phyloP scores from a whole-genome alignment of 768 basidiomycete genomes.

The Rubroboletus pulcherrimus region DNA sequence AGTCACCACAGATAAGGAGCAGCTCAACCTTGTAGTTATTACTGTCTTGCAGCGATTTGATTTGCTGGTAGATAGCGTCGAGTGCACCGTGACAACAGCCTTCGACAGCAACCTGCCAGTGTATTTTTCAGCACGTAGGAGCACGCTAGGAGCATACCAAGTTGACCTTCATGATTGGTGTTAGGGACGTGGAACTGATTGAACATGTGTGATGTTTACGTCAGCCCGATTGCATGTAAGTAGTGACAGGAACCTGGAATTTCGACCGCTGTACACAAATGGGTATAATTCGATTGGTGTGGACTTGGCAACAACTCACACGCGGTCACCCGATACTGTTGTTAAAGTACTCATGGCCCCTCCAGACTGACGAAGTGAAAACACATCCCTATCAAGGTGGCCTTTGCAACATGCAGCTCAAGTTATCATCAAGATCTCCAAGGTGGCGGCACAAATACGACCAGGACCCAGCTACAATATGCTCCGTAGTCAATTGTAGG shows the following conservation, averaged over 20 bases:
- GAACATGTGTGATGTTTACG: neutral
- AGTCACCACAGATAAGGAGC: conserved; percentile 93
- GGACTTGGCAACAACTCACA: neutral
- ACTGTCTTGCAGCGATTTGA: conserved; percentile 56
- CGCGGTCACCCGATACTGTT: conserved; percentile 12
- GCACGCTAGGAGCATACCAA: neutral
- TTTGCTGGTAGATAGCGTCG: conserved; percentile 78
- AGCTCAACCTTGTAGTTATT: conserved; percentile 73
- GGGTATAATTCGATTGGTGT: no score
- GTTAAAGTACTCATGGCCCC: neutral
- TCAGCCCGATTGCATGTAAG: neutral
- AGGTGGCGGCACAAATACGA: conserved; percentile 26
- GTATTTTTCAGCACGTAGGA: conserved; percentile 3
- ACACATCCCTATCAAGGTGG: neutral
- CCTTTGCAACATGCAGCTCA: conserved; percentile 24
- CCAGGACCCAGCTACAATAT: conserved; percentile 30
- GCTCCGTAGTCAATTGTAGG: conserved; percentile 18
- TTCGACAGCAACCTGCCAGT: conserved; percentile 73
- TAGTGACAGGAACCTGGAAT: no score
- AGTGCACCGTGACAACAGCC: conserved; percentile 95
- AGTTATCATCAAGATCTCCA: conserved; percentile 12
- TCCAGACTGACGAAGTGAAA: neutral
- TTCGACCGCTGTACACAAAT: neutral
- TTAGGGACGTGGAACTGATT: neutral
- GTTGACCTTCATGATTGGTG: conserved; percentile 24